These are phyloP conservation scores for Yamadazyma nakazawae DNA, from an alignment of 805 yeast species.

Conservation along the genomic window DNA sequence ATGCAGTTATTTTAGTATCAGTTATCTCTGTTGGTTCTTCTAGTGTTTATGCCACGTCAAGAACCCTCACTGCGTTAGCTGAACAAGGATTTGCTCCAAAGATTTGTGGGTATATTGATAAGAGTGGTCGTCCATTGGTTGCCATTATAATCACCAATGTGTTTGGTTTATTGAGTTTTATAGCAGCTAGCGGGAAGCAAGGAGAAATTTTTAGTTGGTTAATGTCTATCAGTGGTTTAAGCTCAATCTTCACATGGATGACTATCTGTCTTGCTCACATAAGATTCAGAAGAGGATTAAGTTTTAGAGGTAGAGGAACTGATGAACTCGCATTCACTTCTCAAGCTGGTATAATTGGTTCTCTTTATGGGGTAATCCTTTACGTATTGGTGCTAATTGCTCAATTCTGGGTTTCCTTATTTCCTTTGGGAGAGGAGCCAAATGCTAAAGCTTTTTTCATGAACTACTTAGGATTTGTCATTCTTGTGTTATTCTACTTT, in stretches of 20 bases:
- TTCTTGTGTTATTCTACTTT: slow-evolving; percentile 34
- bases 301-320: slow-evolving; percentile 30
- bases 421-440: slow-evolving; percentile 36
- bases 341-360: slow-evolving; percentile 37
- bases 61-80: slow-evolving; percentile 66
- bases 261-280: slow-evolving; percentile 39
- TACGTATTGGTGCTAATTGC: slow-evolving; percentile 38
- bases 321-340: slow-evolving; percentile 35
- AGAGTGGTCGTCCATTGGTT: slow-evolving; percentile 72
- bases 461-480: slow-evolving; percentile 36
- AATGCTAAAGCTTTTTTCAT: slow-evolving; percentile 34
- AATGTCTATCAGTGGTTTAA: slow-evolving; percentile 39
- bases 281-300: slow-evolving; percentile 38
- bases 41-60: slow-evolving; percentile 65
- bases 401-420: slow-evolving; percentile 42
- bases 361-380: slow-evolving; percentile 29
- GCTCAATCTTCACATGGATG: slow-evolving; percentile 41
- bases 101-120: slow-evolving; percentile 64
- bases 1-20: slow-evolving; percentile 65
- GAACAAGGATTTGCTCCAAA: slow-evolving; percentile 63
- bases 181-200: slow-evolving; percentile 43
- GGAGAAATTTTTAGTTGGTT: slow-evolving; percentile 38
- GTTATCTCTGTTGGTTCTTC: slow-evolving; percentile 74
- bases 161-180: slow-evolving; percentile 58
- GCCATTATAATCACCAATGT: slow-evolving; percentile 56